Base-by-base conservation (phyloP, 768 basidiomycete species). In the Amanita fuliginea region DNA sequence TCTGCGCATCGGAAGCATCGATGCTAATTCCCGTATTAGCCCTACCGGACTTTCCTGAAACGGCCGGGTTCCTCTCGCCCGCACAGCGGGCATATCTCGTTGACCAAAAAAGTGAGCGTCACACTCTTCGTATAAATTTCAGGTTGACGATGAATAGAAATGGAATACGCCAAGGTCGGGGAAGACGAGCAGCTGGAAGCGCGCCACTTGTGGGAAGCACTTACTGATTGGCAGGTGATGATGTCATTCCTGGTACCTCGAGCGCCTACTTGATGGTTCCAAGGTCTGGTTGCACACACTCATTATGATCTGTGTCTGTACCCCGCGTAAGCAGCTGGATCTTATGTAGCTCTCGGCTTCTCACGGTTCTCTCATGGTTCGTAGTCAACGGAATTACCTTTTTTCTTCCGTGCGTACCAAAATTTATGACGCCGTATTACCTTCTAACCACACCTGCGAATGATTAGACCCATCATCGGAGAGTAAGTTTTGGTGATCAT, bases 361-460 rank as follows among this genome's bases (percentile, higher is more conserved):
- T 40, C 18, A 69, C 67, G 8, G 6, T n/a, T n/a, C n/a, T n/a
- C n/a, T 24, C 22, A 24, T 24, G n/a, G n/a, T 42, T 51, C 9
- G 35, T 34, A 83, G 82, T 83, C 2, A 83, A 79, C 55, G 83
- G 82, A 3, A 82, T 83, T 44, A 80, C 83, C 4, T 64, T 83
- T 21, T 85, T 86, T 69, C 63, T 84, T 28, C 81, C 81, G 78
- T 83, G 58, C 57, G 82, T 71, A 18, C 7, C 2, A n/a, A n/a
- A n/a, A 6, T 30, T 30, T 30, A 10, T 5, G 6, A 8, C 32
- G 5, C 26, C 13, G 22, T 32, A 26, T 42, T 30, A 6, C 32
- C 75, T 81, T 8, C 62, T 79, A 4, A 75, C 73, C 52, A 39
- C 19, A 19, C 6, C 24, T 30, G 33, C 19, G 33, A 24, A 26